phyloP scores from a whole-genome alignment of 2,329 filamentous ascomycete species.

The Aspergillus aculeatus region DNA sequence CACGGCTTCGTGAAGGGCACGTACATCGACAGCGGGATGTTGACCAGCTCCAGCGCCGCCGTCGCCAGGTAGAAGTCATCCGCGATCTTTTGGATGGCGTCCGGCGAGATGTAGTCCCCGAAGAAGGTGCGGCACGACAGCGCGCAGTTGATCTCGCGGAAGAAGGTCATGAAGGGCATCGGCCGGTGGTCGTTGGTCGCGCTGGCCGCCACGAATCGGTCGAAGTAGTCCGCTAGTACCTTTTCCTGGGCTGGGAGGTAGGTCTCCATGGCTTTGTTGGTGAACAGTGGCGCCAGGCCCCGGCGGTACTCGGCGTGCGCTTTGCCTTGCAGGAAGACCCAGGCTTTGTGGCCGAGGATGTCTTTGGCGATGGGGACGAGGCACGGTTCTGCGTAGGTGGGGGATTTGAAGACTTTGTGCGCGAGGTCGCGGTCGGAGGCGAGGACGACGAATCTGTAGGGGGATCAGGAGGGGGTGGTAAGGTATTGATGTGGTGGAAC shows the following conservation, averaged over 20 bases:
- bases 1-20: constrained; percentile 85
- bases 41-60: constrained; percentile 85
- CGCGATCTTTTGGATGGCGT: constrained; percentile 81
- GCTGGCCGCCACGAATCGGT: constrained; percentile 69
- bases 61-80: constrained; percentile 92
- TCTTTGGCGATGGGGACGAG: constrained; percentile 86
- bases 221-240: constrained; percentile 77
- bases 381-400: constrained; percentile 79
- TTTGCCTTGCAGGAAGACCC: constrained; percentile 90
- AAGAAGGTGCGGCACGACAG: constrained; percentile 87
- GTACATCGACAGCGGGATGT: constrained; percentile 75
- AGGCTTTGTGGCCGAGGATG: constrained; percentile 80
- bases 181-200: constrained; percentile 66
- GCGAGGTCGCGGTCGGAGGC: constrained; percentile 86
- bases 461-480: background rate
- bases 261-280: constrained; percentile 73
- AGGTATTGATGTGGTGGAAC: constrained; percentile 19
- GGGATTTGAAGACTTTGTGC: constrained; percentile 88
- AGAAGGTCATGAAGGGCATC: constrained; percentile 75
- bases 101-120: constrained; percentile 83
- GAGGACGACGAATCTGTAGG: constrained; percentile 78
- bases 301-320: constrained; percentile 88
- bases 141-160: constrained; percentile 86
- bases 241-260: constrained; percentile 89
- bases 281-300: constrained; percentile 84